Conservation (phyloP, 495 filamentous ascomycete genomes). For the Podospora comata region DNA sequence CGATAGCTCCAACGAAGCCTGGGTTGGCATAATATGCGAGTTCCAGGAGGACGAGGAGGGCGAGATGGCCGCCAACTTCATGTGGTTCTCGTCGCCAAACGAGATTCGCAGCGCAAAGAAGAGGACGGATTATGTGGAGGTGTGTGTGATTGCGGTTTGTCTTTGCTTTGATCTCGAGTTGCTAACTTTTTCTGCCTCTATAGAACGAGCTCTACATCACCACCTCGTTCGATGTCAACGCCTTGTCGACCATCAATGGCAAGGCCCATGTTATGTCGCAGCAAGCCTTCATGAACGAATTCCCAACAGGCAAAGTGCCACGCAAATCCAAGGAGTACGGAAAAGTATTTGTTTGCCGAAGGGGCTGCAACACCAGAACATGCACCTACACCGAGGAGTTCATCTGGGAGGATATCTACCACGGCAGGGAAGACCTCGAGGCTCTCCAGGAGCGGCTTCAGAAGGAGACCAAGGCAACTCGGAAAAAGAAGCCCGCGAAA, state of each 20-base stretch:
- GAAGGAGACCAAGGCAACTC: conserved; percentile 65
- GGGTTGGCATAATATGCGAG: conserved; percentile 82
- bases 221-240: conserved; percentile 75
- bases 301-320: conserved; percentile 74
- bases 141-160: conserved; percentile 25
- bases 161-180: not conserved
- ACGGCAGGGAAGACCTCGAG: conserved; percentile 60
- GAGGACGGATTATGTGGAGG: conserved; percentile 71
- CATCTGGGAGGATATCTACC: conserved; percentile 80
- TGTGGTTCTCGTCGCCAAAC: conserved; percentile 88
- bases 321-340: conserved; percentile 71
- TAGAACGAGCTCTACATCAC: conserved; percentile 92
- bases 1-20: conserved; percentile 72
- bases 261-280: conserved; percentile 77
- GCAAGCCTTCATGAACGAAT: conserved; percentile 58
- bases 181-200: not conserved
- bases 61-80: conserved; percentile 65
- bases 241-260: conserved; percentile 86
- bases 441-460: conserved; percentile 62
- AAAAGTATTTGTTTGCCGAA: conserved; percentile 85
- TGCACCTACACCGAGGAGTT: conserved; percentile 93
- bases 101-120: conserved; percentile 86
- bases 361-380: conserved; percentile 83
- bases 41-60: conserved; percentile 70
- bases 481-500: conserved; percentile 48